Evolutionary conservation across 179 eudicot genomes (phyloP).

Genomic region (Corrigiola litoralis): DNA sequence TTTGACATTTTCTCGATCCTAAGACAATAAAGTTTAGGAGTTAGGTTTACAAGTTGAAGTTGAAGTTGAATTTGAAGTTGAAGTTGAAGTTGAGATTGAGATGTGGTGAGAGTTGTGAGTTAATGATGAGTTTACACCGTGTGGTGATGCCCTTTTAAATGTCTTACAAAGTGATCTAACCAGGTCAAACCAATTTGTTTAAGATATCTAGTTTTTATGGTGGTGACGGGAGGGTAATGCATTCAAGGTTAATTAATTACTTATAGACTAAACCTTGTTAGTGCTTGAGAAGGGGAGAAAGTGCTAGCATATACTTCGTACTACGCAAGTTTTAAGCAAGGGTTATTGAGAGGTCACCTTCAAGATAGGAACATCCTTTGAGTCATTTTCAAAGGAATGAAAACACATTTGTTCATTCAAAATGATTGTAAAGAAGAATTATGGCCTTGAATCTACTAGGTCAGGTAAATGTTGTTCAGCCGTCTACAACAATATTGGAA

Average conservation of each 20-base stretch:
- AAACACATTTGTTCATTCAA: too few relatives aligned
- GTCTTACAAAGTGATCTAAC: slow-evolving; percentile 7
- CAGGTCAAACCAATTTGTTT: slow-evolving; percentile 15
- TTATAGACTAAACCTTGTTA: neutral
- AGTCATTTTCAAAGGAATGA: slow-evolving; percentile 1
- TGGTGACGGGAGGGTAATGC: slow-evolving; percentile 20
- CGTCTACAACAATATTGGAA: too few relatives aligned
- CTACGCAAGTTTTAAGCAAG: too few relatives aligned
- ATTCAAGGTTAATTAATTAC: neutral
- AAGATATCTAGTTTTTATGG: slow-evolving; percentile 26
- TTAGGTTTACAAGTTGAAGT: neutral
- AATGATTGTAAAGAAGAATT: too few relatives aligned
- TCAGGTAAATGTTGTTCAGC: too few relatives aligned
- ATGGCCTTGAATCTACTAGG: too few relatives aligned
- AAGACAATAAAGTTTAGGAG: neutral
- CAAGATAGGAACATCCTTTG: neutral
- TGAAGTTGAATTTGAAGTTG: slow-evolving; percentile 9
- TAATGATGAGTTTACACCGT: slow-evolving; percentile 7
- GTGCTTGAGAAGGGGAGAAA: neutral
- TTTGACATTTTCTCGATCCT: slow-evolving; percentile 21
- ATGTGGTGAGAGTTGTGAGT: neutral
- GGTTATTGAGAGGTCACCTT: neutral
- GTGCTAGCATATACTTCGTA: too few relatives aligned
- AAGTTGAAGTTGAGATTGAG: neutral
- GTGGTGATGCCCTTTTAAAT: slow-evolving; percentile 13